These are phyloP conservation scores for Penicillium subrubescens DNA, from an alignment of 495 filamentous ascomycete species.

Conservation along the genomic window DNA sequence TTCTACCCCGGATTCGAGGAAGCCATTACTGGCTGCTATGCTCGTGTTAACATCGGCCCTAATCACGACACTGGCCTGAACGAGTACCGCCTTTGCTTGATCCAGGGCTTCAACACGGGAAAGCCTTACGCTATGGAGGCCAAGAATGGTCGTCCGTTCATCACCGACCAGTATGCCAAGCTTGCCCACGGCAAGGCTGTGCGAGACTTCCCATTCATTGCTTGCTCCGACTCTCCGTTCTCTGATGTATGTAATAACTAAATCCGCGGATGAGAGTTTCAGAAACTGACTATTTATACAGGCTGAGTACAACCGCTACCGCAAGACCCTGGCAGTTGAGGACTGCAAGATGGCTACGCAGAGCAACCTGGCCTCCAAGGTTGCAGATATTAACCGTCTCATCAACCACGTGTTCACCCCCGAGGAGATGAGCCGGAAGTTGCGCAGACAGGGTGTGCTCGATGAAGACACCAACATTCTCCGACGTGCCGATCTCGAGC, in stretches of 20 bases:
- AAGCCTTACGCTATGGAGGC: slow-evolving; percentile 78
- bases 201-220: slow-evolving; percentile 79
- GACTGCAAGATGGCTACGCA: slow-evolving; percentile 70
- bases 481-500: slow-evolving; percentile 63
- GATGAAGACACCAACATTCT: slow-evolving; percentile 61
- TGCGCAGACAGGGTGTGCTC: slow-evolving; percentile 65
- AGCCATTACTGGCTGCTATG: slow-evolving; percentile 75
- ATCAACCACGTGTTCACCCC: slow-evolving; percentile 78
- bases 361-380: slow-evolving; percentile 65
- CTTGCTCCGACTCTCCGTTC: slow-evolving; percentile 74
- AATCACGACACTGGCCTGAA: slow-evolving; percentile 67
- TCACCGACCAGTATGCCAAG: slow-evolving; percentile 74
- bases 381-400: slow-evolving; percentile 78
- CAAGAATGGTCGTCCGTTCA: slow-evolving; percentile 67
- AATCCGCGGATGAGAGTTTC: neutral
- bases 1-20: slow-evolving; percentile 89
- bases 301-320: slow-evolving; percentile 83
- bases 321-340: slow-evolving; percentile 70
- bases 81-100: slow-evolving; percentile 81
- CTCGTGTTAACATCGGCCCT: slow-evolving; percentile 75
- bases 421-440: slow-evolving; percentile 74
- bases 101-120: slow-evolving; percentile 80
- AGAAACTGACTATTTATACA: slow-evolving; percentile 42
- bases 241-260: slow-evolving; percentile 60
- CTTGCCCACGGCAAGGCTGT: slow-evolving; percentile 75